Conservation (phyloP, 2,329 filamentous ascomycete genomes). For the Clonostachys rosea region DNA sequence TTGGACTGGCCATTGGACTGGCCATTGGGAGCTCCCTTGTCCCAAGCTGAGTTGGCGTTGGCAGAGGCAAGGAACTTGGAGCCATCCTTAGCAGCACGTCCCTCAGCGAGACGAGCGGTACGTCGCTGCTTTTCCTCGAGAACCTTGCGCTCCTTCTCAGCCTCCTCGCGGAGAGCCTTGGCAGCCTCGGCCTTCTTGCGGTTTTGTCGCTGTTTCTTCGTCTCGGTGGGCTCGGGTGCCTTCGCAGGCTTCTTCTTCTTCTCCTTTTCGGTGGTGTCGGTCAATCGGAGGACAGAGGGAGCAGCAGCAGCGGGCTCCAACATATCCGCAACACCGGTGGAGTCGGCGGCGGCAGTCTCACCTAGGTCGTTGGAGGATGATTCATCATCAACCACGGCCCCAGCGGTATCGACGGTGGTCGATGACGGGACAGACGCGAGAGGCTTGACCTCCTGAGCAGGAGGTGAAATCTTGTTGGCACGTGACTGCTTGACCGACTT, state of each 20-base stretch:
- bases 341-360: conserved; percentile 47
- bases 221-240: conserved; percentile 65
- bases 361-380: conserved; percentile 64
- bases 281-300: conserved; percentile 75
- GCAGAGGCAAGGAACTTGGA: conserved; percentile 49
- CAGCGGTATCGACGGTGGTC: conserved; percentile 68
- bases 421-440: conserved; percentile 59
- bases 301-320: conserved; percentile 67
- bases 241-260: conserved; percentile 59
- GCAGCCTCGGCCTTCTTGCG: conserved; percentile 80
- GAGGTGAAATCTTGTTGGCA: conserved; percentile 45
- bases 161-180: conserved; percentile 69
- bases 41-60: conserved; percentile 35
- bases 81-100: conserved; percentile 78
- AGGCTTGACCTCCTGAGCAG: conserved; percentile 37
- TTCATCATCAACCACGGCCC: conserved; percentile 53
- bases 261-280: conserved; percentile 54
- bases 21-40: conserved; percentile 25
- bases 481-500: conserved; percentile 68
- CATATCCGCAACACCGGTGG: conserved; percentile 83
- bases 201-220: conserved; percentile 95
- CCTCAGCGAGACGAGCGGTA: conserved; percentile 75
- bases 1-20: conserved; percentile 21
- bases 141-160: conserved; percentile 72
- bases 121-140: conserved; percentile 81